These are phyloP conservation scores for Eutypella sp. DNA, from an alignment of 2,329 filamentous ascomycete species.

Conservation along the genomic window DNA sequence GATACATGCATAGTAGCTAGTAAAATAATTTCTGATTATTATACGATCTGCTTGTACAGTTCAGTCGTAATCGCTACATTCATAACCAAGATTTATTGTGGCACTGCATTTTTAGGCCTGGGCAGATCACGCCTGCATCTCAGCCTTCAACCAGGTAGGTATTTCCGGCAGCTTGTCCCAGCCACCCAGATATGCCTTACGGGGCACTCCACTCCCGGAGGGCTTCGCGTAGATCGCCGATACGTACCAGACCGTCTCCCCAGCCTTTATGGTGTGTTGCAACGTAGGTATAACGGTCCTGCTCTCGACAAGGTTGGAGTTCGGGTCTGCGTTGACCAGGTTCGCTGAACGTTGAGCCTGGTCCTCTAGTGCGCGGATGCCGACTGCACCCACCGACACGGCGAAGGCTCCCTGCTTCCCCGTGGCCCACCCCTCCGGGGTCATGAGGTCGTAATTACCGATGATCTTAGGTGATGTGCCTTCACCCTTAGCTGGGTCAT, in stretches of 20 bases:
- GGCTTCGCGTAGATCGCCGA: conserved; percentile 69
- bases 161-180: conserved; percentile 57
- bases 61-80: too few relatives aligned
- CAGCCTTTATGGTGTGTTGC: conserved; percentile 54
- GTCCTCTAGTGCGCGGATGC: conserved; percentile 52
- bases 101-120: too few relatives aligned
- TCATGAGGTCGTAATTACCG: conserved; percentile 55
- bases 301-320: conserved; percentile 70
- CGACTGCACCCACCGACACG: conserved; percentile 51
- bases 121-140: conserved; percentile 33
- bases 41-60: too few relatives aligned
- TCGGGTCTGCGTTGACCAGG: conserved; percentile 71
- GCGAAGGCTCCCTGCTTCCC: conserved; percentile 51
- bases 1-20: too few relatives aligned
- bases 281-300: conserved; percentile 68
- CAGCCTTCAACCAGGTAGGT: conserved; percentile 54
- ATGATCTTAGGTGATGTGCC: conserved; percentile 52
- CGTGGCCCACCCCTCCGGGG: conserved; percentile 47
- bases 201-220: conserved; percentile 45
- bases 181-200: conserved; percentile 49
- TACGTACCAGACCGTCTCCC: conserved; percentile 60
- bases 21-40: too few relatives aligned
- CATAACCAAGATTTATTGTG: too few relatives aligned
- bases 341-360: conserved; percentile 49
- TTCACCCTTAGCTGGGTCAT: conserved; percentile 40